Percentiles rank a stretch among this genome's conserved stretches.
phyloP scores from a whole-genome alignment of 495 filamentous ascomycete species.

The Penicillium cataractarum region DNA sequence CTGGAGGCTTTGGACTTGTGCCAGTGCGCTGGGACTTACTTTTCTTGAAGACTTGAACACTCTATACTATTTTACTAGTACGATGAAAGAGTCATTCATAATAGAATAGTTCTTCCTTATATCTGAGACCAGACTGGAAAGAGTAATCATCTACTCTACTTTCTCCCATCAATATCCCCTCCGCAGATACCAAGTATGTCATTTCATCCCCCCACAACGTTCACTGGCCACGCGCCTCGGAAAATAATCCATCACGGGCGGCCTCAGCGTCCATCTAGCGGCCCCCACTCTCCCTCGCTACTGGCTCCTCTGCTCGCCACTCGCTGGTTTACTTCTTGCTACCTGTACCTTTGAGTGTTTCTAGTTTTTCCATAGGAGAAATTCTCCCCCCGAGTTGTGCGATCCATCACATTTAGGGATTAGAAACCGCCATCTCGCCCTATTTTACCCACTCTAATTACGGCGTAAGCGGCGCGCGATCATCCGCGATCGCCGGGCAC shows the following conservation, averaged over 20 bases:
- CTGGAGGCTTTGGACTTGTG: background rate
- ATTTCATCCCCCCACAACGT: background rate
- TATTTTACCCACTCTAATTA: background rate
- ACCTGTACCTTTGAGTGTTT: background rate
- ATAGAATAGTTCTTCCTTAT: too few relatives aligned
- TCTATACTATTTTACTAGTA: too few relatives aligned
- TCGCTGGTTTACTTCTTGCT: background rate
- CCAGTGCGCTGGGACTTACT: background rate
- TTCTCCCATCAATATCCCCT: too few relatives aligned
- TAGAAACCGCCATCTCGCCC: background rate
- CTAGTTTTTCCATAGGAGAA: background rate
- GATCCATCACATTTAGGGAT: constrained; percentile 22
- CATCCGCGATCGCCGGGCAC: constrained; percentile 1
- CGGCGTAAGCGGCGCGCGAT: background rate
- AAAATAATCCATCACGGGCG: constrained; percentile 1
- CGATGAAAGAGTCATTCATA: too few relatives aligned
- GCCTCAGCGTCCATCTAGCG: background rate
- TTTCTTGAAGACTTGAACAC: background rate
- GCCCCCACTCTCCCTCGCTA: constrained; percentile 7
- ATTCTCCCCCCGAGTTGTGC: background rate
- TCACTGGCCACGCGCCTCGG: background rate
- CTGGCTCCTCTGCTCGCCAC: background rate
- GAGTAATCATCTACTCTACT: too few relatives aligned
- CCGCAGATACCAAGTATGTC: too few relatives aligned
- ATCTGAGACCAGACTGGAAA: too few relatives aligned